Evolutionary conservation across 345 rosid species (phyloP).

Genomic region (Arabidopsis suecica): DNA sequence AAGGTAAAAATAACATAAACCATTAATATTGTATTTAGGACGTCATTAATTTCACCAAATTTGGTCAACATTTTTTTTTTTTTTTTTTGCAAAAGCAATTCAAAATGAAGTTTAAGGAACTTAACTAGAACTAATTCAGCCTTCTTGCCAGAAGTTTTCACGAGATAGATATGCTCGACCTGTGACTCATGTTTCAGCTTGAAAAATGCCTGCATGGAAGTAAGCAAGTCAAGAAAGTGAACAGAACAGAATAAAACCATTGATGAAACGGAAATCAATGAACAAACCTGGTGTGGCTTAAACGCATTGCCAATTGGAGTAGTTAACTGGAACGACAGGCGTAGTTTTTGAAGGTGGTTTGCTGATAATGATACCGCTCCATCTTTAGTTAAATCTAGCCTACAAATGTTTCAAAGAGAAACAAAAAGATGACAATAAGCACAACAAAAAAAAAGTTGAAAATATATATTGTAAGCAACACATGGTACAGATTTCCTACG

Average conservation of each 20-base stretch:
- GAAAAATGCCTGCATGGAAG: conserved; percentile 76
- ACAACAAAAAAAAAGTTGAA: neutral
- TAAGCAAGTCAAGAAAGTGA: conserved; percentile 43
- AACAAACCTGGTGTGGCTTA: conserved; percentile 93
- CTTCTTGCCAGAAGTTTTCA: conserved; percentile 73
- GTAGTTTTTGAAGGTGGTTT: conserved; percentile 95
- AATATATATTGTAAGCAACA: neutral
- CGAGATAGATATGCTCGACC: conserved; percentile 86
- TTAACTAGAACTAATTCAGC: conserved; percentile 84
- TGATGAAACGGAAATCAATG: conserved; percentile 5
- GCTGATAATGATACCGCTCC: conserved; percentile 72
- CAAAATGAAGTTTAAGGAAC: conserved; percentile 36
- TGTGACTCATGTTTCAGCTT: conserved; percentile 85
- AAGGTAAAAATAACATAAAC: conserved; percentile 26
- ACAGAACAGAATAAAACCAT: neutral
- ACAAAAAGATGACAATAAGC: conserved; percentile 21
- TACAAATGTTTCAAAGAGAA: conserved; percentile 37
- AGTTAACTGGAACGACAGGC: conserved; percentile 70
- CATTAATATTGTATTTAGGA: conserved; percentile 16
- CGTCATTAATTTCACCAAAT: neutral
- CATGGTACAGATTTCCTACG: conserved; percentile 5
- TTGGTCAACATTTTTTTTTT: too few species aligned
- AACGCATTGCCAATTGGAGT: conserved; percentile 71
- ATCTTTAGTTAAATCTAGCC: conserved; percentile 77
- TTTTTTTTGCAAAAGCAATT: neutral